A percentile compares a stretch with the other conserved stretches of the same genome.
phyloP scores from a whole-genome alignment of 306 rosid genomes.

The Cicer yamashitae region DNA sequence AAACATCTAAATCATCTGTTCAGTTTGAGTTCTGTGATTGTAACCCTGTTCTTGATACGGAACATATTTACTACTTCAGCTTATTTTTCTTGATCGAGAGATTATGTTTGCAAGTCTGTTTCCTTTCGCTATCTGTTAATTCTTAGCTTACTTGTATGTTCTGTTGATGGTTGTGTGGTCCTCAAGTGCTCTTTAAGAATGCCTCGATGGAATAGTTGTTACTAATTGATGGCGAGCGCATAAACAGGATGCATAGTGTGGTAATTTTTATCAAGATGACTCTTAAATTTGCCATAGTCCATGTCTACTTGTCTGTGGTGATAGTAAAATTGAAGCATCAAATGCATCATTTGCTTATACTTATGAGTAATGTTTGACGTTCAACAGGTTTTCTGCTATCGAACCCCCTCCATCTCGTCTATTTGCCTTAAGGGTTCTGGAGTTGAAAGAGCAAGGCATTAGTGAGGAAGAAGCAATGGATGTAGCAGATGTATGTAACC shows the following conservation, averaged over 20 bases:
- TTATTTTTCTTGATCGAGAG: constrained; percentile 20
- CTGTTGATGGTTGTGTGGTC: neutral
- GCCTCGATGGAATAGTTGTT: constrained; percentile 3
- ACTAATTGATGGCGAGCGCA: neutral
- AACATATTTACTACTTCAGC: neutral
- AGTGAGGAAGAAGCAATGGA: constrained; percentile 80
- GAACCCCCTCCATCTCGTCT: constrained; percentile 85
- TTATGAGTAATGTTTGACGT: constrained; percentile 39
- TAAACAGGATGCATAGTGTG: neutral
- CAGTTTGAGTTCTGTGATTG: constrained; percentile 4
- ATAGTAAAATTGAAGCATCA: constrained; percentile 34
- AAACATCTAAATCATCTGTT: neutral
- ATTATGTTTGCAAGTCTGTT: neutral
- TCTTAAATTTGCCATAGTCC: constrained; percentile 10
- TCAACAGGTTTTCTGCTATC: constrained; percentile 68
- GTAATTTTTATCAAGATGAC: neutral
- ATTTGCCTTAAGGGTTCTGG: constrained; percentile 72
- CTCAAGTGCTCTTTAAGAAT: constrained; percentile 1
- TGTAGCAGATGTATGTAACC: constrained; percentile 72
- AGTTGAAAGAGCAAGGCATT: constrained; percentile 76
- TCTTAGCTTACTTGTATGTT: constrained; percentile 27
- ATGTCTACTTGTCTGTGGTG: neutral
- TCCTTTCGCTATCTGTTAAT: constrained; percentile 31
- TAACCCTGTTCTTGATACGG: neutral
- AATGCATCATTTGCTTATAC: constrained; percentile 21